These are phyloP conservation scores for Penicillium occitanis DNA, from an alignment of 2,329 filamentous ascomycete genomes.

Conservation along the genomic window DNA sequence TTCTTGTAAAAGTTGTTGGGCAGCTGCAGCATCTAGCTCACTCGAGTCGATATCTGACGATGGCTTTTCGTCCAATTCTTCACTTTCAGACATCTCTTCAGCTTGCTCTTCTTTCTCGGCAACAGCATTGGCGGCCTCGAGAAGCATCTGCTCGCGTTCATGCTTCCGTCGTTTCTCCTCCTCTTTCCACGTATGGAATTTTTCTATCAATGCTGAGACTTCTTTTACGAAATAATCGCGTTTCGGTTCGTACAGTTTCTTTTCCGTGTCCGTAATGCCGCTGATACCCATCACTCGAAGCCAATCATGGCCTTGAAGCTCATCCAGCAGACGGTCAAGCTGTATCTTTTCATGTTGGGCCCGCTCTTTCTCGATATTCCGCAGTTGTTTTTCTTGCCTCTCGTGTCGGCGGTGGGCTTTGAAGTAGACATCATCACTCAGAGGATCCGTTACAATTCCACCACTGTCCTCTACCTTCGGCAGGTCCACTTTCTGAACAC, in stretches of 20 bases:
- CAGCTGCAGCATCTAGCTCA: conserved; percentile 69
- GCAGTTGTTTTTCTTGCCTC: conserved; percentile 65
- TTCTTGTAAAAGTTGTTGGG: conserved; percentile 74
- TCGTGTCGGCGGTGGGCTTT: conserved; percentile 61
- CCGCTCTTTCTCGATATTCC: conserved; percentile 66
- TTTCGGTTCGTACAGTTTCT: conserved; percentile 82
- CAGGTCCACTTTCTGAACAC: conserved; percentile 47
- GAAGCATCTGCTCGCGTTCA: conserved; percentile 66
- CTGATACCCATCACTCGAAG: conserved; percentile 86
- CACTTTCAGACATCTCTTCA: conserved; percentile 34
- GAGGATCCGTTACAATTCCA: conserved; percentile 50
- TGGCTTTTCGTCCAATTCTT: conserved; percentile 30
- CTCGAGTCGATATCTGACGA: conserved; percentile 53
- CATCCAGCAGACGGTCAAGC: conserved; percentile 70
- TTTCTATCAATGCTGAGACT: conserved; percentile 76
- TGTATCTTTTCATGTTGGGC: conserved; percentile 67
- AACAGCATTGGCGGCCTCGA: conserved; percentile 16
- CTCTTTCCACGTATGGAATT: conserved; percentile 83
- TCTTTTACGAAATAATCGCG: conserved; percentile 81
- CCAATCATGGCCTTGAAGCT: conserved; percentile 89
- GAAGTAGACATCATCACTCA: conserved; percentile 57
- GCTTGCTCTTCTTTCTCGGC: conserved; percentile 49
- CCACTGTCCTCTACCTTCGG: conserved; percentile 35
- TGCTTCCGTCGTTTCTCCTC: conserved; percentile 82
- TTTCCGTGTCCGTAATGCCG: conserved; percentile 78